Evolutionary conservation across 495 filamentous ascomycete species (phyloP), one percentile per base, ranked within the genome.

Genomic region (Glutinoglossum americanum): DNA sequence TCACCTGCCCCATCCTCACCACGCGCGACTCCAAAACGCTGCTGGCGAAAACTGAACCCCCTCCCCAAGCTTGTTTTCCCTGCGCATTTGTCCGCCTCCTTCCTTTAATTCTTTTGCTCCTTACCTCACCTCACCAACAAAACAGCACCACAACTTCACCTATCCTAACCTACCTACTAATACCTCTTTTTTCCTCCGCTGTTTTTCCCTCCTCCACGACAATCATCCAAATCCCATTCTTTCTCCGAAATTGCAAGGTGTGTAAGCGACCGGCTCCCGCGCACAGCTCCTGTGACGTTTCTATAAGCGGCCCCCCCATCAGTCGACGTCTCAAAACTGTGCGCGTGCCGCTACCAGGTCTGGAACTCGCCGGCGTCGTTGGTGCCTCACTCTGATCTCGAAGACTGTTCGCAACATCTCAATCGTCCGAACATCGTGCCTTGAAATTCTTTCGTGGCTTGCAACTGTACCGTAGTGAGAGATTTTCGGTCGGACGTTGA

Each of bases 301-400:
- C 49, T 53, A 19, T 56, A 25, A 56, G 32, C 25, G 37, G 54
- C 5, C 32, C 32, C 54, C 54, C 23, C 54, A 54, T 53, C 25
- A 21, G n/a, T 35, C 53, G 26, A 35, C 53, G 53, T 56, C 54
- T 56, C 54, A 39, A 45, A 51, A 58, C 56, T 51, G 56, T 58
- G 56, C 56, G 56, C 56, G 56, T 58, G 56, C 56, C 56, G 41
- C 56, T 58, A 15, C 56, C 44, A 33, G 19, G 27, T 49, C 44
- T 58, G 44, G 45, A 49, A 45, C 44, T 32, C 37, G 37, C 56
- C 39, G 39, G 56, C 25, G 56, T 33, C 56, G 2, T 33, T 56
- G 54, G 54, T 56, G 33, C 54, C 54, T 32, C 25, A 39, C 54
- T 1, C 4, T 37, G 21, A 39, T 33, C 39, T 56, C 54, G 32